These are phyloP conservation scores for Hondaea fermentalgiana DNA, from an alignment of 108 stramenopile species.

Conservation along the genomic window DNA sequence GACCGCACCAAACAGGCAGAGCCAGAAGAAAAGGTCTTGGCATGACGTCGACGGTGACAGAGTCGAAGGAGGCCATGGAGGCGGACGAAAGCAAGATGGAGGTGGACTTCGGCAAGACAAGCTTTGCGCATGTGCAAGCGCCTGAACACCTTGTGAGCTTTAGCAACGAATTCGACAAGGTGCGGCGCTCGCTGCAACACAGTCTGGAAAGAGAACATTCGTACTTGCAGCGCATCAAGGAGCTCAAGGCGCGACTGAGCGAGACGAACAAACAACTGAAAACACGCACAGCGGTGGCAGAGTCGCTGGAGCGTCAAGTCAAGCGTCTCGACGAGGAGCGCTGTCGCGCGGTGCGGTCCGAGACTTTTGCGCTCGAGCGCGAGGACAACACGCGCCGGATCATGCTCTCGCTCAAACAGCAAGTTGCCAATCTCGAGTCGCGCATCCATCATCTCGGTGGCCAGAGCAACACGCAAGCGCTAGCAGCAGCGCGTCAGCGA, in stretches of 20 bases:
- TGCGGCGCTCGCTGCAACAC: background rate
- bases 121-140: background rate
- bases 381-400: background rate
- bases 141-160: background rate
- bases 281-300: background rate
- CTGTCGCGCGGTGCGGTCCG: background rate
- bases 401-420: background rate
- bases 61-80: too few relatives aligned
- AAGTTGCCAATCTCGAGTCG: background rate
- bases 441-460: background rate
- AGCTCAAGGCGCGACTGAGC: background rate
- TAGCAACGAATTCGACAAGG: background rate
- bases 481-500: background rate
- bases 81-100: background rate
- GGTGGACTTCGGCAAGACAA: background rate
- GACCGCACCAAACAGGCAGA: too few relatives aligned
- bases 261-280: background rate
- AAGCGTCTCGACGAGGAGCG: slow-evolving; percentile 12
- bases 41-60: too few relatives aligned
- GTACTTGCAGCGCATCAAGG: background rate
- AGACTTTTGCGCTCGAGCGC: background rate
- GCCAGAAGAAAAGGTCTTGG: too few relatives aligned
- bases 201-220: background rate
- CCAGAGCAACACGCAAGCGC: background rate
- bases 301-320: background rate